A percentile compares a stretch with the other conserved stretches of the same genome.
These are phyloP conservation scores for Luzula sylvatica DNA, from an alignment of 176 grass and related monocot species.

Conservation along the genomic window DNA sequence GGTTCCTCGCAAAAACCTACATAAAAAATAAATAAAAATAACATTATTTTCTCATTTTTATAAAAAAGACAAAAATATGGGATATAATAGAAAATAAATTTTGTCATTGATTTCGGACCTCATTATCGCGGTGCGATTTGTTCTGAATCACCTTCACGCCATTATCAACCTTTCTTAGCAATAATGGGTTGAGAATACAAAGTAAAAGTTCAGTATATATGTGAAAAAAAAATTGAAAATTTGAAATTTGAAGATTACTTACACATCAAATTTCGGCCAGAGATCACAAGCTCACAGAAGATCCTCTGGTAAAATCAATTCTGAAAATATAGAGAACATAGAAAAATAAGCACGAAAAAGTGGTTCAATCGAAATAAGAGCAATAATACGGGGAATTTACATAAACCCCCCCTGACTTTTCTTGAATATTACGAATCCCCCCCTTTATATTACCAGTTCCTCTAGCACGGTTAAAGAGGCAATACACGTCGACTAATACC, in stretches of 20 bases:
- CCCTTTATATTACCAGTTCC: too few relatives aligned
- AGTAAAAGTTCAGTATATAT: slow-evolving; percentile 40
- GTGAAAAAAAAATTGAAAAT: slow-evolving; percentile 28
- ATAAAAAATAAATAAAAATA: slow-evolving; percentile 12
- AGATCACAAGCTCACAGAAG: slow-evolving; percentile 88
- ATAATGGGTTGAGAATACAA: slow-evolving; percentile 74
- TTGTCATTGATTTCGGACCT: slow-evolving; percentile 50
- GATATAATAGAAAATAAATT: neutral
- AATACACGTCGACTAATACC: slow-evolving; percentile 88
- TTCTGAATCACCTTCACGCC: slow-evolving; percentile 99
- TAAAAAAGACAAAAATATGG: neutral
- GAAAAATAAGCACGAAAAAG: too few relatives aligned
- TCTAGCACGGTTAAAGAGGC: slow-evolving; percentile 91
- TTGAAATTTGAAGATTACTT: slow-evolving; percentile 37
- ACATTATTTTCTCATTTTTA: slow-evolving; percentile 17
- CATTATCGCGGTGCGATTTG: slow-evolving; percentile 90
- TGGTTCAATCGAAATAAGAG: too few relatives aligned
- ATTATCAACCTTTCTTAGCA: slow-evolving; percentile 96
- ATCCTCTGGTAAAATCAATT: slow-evolving; percentile 93
- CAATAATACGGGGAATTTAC: too few relatives aligned
- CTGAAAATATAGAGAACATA: slow-evolving; percentile 34
- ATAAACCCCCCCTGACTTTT: too few relatives aligned
- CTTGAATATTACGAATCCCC: too few relatives aligned
- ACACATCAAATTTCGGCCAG: slow-evolving; percentile 99
- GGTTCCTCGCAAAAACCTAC: slow-evolving; percentile 82